Evolutionary conservation across 2,329 filamentous ascomycete species (phyloP).

Genomic region (Chaetomiaceae sp.): DNA sequence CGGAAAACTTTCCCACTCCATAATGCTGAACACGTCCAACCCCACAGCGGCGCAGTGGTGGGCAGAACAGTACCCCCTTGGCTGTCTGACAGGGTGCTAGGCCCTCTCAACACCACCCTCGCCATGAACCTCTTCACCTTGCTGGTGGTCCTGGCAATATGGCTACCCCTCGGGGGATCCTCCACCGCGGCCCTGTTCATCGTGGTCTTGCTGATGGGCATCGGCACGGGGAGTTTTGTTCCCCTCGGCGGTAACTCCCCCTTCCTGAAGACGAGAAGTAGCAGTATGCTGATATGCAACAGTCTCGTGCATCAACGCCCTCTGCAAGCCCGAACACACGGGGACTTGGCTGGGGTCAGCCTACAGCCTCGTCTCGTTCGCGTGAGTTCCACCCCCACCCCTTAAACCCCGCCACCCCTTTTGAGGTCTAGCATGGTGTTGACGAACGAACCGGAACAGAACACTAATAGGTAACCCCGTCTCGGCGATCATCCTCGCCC

Average conservation of each 20-base stretch:
- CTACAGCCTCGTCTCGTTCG: slow-evolving; percentile 29
- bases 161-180: slow-evolving; percentile 28
- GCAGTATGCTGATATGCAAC: background rate
- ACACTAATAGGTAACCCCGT: slow-evolving; percentile 24
- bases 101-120: slow-evolving; percentile 28
- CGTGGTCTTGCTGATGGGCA: slow-evolving; percentile 28
- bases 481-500: slow-evolving; percentile 24
- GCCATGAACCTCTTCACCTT: slow-evolving; percentile 28
- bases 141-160: slow-evolving; percentile 23
- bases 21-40: background rate
- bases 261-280: background rate
- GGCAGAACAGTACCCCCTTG: slow-evolving; percentile 28
- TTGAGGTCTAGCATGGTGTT: background rate
- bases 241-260: slow-evolving; percentile 24
- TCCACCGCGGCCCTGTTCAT: slow-evolving; percentile 24
- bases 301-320: slow-evolving; percentile 28
- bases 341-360: slow-evolving; percentile 31
- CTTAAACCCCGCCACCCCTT: background rate
- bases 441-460: slow-evolving; percentile 4
- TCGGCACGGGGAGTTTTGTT: slow-evolving; percentile 31
- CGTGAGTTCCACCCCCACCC: slow-evolving; percentile 18
- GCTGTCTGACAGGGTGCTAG: slow-evolving; percentile 24
- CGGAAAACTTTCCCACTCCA: no score
- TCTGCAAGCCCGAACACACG: slow-evolving; percentile 25
- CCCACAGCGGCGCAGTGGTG: slow-evolving; percentile 27